These are phyloP conservation scores for Eragrostis nindensis DNA, from an alignment of 176 grass and related monocot genomes.

Conservation along the genomic window DNA sequence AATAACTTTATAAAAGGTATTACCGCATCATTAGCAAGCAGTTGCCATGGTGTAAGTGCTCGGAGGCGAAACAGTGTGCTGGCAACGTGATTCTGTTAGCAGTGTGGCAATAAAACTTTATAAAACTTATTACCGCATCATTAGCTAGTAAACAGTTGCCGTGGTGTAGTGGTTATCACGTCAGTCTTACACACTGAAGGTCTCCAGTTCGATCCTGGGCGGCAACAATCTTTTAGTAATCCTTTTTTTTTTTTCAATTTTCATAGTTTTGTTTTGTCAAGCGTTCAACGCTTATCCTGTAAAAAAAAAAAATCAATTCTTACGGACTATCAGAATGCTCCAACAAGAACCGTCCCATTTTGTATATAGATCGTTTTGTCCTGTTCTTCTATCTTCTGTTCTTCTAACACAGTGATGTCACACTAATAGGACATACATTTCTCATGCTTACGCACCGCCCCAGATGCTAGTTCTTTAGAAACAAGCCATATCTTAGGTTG, in stretches of 20 bases:
- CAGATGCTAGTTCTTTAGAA: too few relatives aligned
- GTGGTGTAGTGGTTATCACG: constrained; percentile 99
- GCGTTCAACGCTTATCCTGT: neutral
- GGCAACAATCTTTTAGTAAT: constrained; percentile 53
- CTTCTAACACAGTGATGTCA: neutral
- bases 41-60: too few relatives aligned
- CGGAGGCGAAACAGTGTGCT: too few relatives aligned
- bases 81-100: too few relatives aligned
- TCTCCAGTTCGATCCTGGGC: constrained; percentile 88
- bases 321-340: neutral
- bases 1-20: too few relatives aligned
- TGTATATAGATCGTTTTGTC: neutral
- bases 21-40: too few relatives aligned
- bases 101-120: too few relatives aligned
- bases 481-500: constrained; percentile 21
- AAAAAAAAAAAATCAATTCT: neutral
- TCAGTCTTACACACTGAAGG: constrained; percentile 99
- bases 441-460: neutral
- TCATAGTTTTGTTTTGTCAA: neutral
- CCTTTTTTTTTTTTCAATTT: neutral
- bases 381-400: neutral
- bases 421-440: neutral
- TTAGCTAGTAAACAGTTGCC: constrained; percentile 32
- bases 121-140: too few relatives aligned
- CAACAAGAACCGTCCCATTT: neutral